Conservation (phyloP, 305 asterid genomes). For the Rubia tinctorum region DNA sequence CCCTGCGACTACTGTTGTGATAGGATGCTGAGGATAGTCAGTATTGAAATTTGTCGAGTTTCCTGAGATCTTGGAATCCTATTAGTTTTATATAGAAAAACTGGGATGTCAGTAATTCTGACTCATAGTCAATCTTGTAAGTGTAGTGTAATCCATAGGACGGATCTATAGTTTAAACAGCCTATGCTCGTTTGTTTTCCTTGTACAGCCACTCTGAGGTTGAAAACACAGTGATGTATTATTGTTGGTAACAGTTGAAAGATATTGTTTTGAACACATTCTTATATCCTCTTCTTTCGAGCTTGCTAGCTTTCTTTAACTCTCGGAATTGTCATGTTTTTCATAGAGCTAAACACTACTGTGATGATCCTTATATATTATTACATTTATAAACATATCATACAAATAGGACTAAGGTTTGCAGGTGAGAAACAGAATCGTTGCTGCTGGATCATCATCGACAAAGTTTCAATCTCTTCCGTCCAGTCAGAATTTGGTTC, state of each 20-base stretch:
- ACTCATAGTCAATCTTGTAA: no score
- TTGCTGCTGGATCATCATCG: neutral
- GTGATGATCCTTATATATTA: neutral
- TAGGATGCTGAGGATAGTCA: neutral
- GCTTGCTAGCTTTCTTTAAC: neutral
- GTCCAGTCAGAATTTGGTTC: slow-evolving; percentile 66
- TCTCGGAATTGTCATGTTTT: neutral
- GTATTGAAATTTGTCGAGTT: neutral
- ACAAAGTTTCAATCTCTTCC: slow-evolving; percentile 37
- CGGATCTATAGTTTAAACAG: neutral
- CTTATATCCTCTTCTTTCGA: neutral
- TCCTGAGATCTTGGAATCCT: neutral
- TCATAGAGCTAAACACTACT: neutral
- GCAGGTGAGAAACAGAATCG: slow-evolving; percentile 3
- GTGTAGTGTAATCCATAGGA: neutral
- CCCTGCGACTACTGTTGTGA: neutral
- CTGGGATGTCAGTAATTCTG: neutral
- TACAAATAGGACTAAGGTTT: neutral
- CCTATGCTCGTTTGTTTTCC: neutral
- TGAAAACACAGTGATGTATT: neutral
- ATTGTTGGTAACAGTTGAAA: neutral
- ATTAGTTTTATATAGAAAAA: neutral
- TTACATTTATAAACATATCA: neutral
- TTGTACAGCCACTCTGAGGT: neutral
- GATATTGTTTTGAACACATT: neutral